Evolutionary conservation across 148 eudicot genomes (phyloP), one percentile per base, ranked within the genome.

Genomic region (Rhododendron mucronatum): DNA sequence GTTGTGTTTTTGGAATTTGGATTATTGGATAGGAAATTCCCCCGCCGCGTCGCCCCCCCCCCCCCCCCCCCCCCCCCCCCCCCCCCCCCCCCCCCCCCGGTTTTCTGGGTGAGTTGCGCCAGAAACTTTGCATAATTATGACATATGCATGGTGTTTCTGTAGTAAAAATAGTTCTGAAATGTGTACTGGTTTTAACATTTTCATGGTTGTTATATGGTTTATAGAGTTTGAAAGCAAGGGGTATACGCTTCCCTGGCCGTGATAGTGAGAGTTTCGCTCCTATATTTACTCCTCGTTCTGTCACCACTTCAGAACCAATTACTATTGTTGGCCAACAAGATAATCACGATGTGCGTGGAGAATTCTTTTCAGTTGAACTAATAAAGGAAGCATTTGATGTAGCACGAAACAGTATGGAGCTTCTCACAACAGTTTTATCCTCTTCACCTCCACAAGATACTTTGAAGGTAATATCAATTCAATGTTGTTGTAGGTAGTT

Each of bases 221-320:
- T 26, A 5, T 69, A 97, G 99, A 95, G 99, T 90, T 90, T 97
- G 94, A 93, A 78, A 90, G 93, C 98, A 51, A 92, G 99, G 91
- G 99, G 99, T 35, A 88, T 97, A 84, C 88, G 98, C 50, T 97
- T 97, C 82, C 99, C 99, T 69, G 98, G 98, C 39, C 98, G 98
- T 76, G 98, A 97, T 41, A 41, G 45, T 87, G 99, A 95, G 90
- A 97, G 98, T 84, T 91, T 95, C 89, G 98, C 92, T 51, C 96
- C 98, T 7, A 90, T 95, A 71, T 94, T 95, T 86, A 95, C 98
- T 74, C 98, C 98, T 89, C 94, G 95, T 83, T 91, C 99, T 35
- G 92, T 93, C 26, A 75, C 92, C 44, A 93, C 92, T 88, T 85
- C 92, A 65, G 99, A 95, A 89, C 30, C 86, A 59, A 84, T 91